Evolutionary conservation across 331 rosid species (phyloP), one percentile per base, ranked within the genome.

Genomic region (Quercus lobata): DNA sequence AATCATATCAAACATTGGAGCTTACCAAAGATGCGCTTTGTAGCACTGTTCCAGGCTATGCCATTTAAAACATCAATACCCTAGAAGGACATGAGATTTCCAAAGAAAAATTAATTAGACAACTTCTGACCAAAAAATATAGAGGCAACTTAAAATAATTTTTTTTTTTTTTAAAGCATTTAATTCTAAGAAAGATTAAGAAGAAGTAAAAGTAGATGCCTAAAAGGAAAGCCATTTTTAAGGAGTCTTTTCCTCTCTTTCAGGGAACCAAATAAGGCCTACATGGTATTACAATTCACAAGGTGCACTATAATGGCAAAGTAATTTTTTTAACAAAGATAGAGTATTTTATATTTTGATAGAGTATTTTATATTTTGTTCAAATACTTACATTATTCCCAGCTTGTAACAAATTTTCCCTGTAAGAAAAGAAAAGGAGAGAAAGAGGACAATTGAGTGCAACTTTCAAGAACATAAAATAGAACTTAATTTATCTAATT

Each of bases 11-110:
- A 70, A 29, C 17, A 32, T 7, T 18, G 34, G 69, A 71, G 61
- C 94, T 83, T 84, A 95, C 98, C 97, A 41, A 91, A 91, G 69
- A 92, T 80, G 17, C 96, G 90, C 37, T 89, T 74, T 66, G 73
- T 85, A 65, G 72, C 57, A 16, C 77, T 76, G 70, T 95, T 97
- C 97, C 97, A 95, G 63, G 98, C 98, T 84, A 95, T 95, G 84
- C 98, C 98, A 72, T 95, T 95, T 78, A 92, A 85, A 79, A 92
- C 97, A 83, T 92, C 96, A 77, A 90, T 83, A 49, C 7, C 87
- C 97, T 95, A 56, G 56, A 78, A 72, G 70, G 62, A 66, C 46
- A n/a, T 58, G 56, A 82, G 37, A 72, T 76, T 30, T 69, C 34
- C 27, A 58, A 19, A 63, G 17, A 63, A 55, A 66, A 83, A 76